Conservation (phyloP, 2,329 filamentous ascomycete species). For the Colletotrichum sp. region DNA sequence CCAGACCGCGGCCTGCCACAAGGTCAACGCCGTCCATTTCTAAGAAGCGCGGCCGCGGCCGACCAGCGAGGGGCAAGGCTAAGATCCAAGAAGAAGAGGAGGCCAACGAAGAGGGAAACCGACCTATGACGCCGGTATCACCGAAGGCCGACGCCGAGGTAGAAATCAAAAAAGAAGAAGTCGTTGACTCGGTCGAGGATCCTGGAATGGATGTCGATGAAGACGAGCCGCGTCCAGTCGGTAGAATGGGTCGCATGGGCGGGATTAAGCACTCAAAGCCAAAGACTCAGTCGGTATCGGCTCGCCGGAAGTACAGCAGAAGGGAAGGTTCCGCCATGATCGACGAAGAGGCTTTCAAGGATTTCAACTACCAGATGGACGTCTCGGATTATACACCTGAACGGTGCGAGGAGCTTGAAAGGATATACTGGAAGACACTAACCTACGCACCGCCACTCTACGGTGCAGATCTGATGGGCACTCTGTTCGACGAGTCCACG, state of each 20-base stretch:
- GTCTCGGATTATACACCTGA: conserved; percentile 89
- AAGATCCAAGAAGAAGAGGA: conserved; percentile 42
- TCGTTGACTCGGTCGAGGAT: conserved; percentile 57
- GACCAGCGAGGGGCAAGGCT: conserved; percentile 39
- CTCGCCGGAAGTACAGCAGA: conserved; percentile 84
- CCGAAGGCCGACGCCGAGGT: conserved; percentile 38
- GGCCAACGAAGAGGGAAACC: conserved; percentile 23
- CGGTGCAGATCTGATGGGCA: conserved; percentile 94
- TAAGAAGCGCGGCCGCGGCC: conserved; percentile 45
- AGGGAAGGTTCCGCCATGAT: conserved; percentile 78
- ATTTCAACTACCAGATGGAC: conserved; percentile 89
- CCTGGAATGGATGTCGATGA: conserved; percentile 38
- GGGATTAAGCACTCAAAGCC: conserved; percentile 55
- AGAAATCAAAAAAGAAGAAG: conserved; percentile 30
- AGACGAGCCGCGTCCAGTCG: conserved; percentile 38
- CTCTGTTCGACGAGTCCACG: conserved; percentile 85
- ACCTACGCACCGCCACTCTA: conserved; percentile 96
- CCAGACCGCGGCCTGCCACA: conserved; percentile 28
- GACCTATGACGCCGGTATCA: conserved; percentile 17
- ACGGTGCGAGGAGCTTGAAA: conserved; percentile 91
- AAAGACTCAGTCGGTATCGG: conserved; percentile 78
- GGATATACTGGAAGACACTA: conserved; percentile 95
- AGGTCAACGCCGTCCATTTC: conserved; percentile 31
- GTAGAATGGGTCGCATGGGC: conserved; percentile 49
- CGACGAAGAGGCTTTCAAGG: conserved; percentile 88